Conservation (phyloP, 2,329 filamentous ascomycete species). For the Reticulascus tulasneorum region DNA sequence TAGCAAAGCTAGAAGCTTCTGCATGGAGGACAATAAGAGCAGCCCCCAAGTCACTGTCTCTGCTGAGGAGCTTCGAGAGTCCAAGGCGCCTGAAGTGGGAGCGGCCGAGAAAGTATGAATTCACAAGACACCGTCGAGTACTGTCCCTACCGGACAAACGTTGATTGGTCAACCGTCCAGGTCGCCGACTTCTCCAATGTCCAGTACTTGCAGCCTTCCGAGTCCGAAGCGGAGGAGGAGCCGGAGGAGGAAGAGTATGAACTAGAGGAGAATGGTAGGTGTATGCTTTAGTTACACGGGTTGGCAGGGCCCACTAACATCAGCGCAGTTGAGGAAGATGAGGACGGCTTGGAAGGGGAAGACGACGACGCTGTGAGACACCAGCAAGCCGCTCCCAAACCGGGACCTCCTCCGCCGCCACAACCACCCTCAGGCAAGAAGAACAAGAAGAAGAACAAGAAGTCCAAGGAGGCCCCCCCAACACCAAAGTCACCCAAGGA, state of each 20-base stretch:
- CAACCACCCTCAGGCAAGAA: conserved; percentile 10
- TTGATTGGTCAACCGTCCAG: conserved; percentile 34
- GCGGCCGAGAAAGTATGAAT: conserved; percentile 35
- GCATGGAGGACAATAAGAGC: conserved; percentile 1
- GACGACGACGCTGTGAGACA: no score
- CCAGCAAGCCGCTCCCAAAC: no score
- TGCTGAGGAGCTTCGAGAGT: no score
- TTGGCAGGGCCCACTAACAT: no score
- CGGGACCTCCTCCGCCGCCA: neutral
- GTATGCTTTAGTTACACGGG: no score
- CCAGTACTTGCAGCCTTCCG: conserved; percentile 32
- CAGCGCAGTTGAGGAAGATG: no score
- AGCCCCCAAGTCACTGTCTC: neutral
- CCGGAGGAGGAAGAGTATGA: conserved; percentile 1
- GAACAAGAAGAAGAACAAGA: conserved; percentile 14
- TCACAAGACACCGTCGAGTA: conserved; percentile 29
- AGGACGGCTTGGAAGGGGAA: no score
- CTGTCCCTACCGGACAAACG: conserved; percentile 34
- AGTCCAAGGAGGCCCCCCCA: conserved; percentile 8
- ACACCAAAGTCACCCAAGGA: no score
- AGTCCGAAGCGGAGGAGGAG: conserved; percentile 28
- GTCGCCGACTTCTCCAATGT: conserved; percentile 40
- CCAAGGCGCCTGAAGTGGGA: no score
- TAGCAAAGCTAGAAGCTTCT: conserved; percentile 1
- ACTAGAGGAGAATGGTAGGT: neutral